Evolutionary conservation across 2,329 filamentous ascomycete genomes (phyloP).

Genomic region (Hymenoscyphus infarciens): DNA sequence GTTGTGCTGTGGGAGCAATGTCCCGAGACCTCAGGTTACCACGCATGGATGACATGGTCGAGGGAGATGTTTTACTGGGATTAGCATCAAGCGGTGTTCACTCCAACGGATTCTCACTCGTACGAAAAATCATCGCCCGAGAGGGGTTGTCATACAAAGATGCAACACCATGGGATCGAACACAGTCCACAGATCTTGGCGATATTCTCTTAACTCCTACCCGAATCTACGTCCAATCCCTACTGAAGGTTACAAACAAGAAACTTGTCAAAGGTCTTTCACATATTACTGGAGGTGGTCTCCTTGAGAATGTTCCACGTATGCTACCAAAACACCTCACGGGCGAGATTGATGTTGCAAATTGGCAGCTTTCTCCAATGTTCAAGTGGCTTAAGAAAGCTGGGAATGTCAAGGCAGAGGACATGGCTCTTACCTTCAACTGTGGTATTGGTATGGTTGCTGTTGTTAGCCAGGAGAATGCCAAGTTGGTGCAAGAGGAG

Average conservation of each 20-base stretch:
- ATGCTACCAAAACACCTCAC: conserved; percentile 79
- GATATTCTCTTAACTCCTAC: conserved; percentile 82
- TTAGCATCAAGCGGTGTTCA: conserved; percentile 84
- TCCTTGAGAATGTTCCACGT: conserved; percentile 89
- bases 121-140: conserved; percentile 79
- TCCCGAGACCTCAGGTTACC: conserved; percentile 68
- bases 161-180: conserved; percentile 70
- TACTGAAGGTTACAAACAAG: conserved; percentile 63
- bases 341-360: conserved; percentile 73
- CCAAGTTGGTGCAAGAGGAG: conserved; percentile 53
- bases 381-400: conserved; percentile 80
- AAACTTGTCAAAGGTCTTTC: conserved; percentile 83
- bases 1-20: conserved; percentile 84
- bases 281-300: conserved; percentile 93
- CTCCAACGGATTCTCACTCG: conserved; percentile 97
- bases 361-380: conserved; percentile 74
- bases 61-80: conserved; percentile 82
- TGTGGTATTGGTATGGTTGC: conserved; percentile 92
- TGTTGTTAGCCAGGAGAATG: conserved; percentile 67
- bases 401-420: conserved; percentile 66
- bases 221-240: conserved; percentile 83
- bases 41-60: conserved; percentile 67
- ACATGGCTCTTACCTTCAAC: conserved; percentile 95
- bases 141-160: conserved; percentile 69
- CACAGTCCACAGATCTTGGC: conserved; percentile 58